Conservation (phyloP, 2,329 filamentous ascomycete genomes). For the Achaetomium macrosporum region DNA sequence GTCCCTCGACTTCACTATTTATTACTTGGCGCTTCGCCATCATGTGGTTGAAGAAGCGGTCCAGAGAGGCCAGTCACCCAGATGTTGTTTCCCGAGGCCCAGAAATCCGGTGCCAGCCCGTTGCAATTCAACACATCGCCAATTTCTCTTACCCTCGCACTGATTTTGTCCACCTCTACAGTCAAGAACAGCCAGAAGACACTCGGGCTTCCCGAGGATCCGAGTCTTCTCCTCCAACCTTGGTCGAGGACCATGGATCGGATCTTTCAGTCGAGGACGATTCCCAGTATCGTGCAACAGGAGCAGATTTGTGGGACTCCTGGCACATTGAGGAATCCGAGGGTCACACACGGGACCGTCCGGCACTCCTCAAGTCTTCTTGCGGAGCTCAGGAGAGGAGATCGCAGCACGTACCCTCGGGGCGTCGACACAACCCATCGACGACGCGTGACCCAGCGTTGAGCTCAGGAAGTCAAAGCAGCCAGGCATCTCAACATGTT, state of each 20-base stretch:
- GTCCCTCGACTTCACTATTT: background rate
- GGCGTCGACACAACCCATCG: background rate
- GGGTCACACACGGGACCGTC: constrained; percentile 4
- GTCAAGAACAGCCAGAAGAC: constrained; percentile 24
- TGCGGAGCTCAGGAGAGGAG: background rate
- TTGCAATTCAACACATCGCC: constrained; percentile 10
- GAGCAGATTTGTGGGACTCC: constrained; percentile 45
- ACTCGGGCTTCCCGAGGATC: constrained; percentile 42
- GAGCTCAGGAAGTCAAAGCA: constrained; percentile 3
- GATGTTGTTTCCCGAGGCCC: constrained; percentile 4
- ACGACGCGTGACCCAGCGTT: background rate
- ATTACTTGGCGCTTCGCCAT: background rate
- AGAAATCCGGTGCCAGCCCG: constrained; percentile 8
- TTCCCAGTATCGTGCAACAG: constrained; percentile 41
- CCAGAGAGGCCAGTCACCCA: constrained; percentile 9
- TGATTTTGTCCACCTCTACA: constrained; percentile 22
- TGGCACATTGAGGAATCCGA: constrained; percentile 30
- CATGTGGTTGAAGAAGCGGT: constrained; percentile 10
- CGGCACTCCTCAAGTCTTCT: constrained; percentile 8
- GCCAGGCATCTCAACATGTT: background rate
- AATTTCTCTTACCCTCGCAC: constrained; percentile 34
- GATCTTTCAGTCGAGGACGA: constrained; percentile 47
- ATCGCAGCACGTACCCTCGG: constrained; percentile 1
- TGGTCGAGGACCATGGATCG: constrained; percentile 48
- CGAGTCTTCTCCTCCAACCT: constrained; percentile 41